Conservation (phyloP, 1,284 basidiomycete genomes). For the Malassezia obtusa region DNA sequence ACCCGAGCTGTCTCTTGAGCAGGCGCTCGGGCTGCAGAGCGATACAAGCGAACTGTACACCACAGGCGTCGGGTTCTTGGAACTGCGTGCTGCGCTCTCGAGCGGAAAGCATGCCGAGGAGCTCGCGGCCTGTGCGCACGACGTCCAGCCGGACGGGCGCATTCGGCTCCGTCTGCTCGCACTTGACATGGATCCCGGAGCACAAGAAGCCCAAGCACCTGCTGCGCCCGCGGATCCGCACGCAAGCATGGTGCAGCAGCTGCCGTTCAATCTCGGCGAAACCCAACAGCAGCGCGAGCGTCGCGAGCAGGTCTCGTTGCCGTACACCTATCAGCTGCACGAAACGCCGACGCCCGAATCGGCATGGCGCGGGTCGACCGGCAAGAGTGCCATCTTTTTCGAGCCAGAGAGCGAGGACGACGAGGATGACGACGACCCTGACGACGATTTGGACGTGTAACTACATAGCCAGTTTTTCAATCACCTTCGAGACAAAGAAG, state of each 20-base stretch:
- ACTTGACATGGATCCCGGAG: background rate
- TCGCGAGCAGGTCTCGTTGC: conserved; percentile 30
- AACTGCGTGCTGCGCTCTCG: background rate
- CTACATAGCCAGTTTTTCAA: conserved; percentile 16
- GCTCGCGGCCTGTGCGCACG: conserved; percentile 1
- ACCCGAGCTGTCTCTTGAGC: background rate
- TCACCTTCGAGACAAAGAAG: conserved; percentile 49
- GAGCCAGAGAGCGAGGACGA: conserved; percentile 41
- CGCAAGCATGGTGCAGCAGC: conserved; percentile 18
- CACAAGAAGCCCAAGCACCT: background rate
- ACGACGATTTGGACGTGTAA: conserved; percentile 39
- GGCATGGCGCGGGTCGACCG: conserved; percentile 23
- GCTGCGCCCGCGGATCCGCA: conserved; percentile 11
- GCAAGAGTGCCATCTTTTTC: conserved; percentile 38
- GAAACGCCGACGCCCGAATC: background rate
- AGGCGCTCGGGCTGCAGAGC: background rate
- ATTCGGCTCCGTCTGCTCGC: conserved; percentile 4
- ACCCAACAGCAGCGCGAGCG: conserved; percentile 24
- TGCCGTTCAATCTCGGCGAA: conserved; percentile 35
- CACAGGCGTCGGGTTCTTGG: conserved; percentile 1
- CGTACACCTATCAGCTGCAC: conserved; percentile 32
- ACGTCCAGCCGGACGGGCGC: background rate
- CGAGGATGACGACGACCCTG: conserved; percentile 43
- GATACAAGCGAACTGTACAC: background rate
- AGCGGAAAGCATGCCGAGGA: conserved; percentile 6